These are phyloP conservation scores for Achaetomium macrosporum DNA, from an alignment of 2,329 filamentous ascomycete genomes.

Conservation along the genomic window DNA sequence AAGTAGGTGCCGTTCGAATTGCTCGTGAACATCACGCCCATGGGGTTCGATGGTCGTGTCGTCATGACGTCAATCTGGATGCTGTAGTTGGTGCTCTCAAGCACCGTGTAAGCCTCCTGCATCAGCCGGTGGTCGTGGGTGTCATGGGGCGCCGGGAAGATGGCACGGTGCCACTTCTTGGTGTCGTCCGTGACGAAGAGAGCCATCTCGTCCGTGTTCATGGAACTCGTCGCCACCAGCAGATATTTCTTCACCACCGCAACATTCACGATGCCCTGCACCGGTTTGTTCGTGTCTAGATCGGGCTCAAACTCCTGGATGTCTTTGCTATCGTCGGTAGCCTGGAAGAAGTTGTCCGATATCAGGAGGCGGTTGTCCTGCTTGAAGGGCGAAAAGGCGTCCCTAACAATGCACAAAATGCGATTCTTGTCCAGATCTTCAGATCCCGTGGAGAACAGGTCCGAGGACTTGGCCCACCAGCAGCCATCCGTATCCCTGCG, in stretches of 20 bases:
- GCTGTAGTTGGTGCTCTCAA: conserved; percentile 96
- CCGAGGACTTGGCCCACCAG: conserved; percentile 77
- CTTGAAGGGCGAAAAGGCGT: conserved; percentile 62
- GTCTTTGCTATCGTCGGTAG: conserved; percentile 38
- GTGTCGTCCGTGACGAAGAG: conserved; percentile 85
- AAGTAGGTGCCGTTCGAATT: conserved; percentile 98
- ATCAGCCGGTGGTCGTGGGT: conserved; percentile 63
- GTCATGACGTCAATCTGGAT: conserved; percentile 94
- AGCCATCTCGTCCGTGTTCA: conserved; percentile 81
- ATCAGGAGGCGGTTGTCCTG: conserved; percentile 73
- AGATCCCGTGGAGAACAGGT: conserved; percentile 65
- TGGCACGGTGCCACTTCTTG: conserved; percentile 79
- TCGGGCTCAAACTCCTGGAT: conserved; percentile 67
- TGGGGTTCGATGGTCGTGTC: conserved; percentile 55
- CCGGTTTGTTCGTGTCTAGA: conserved; percentile 65
- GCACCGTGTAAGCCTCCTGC: conserved; percentile 84
- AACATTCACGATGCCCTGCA: conserved; percentile 74
- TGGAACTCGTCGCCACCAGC: conserved; percentile 73
- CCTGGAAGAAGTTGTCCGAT: conserved; percentile 76
- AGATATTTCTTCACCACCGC: conserved; percentile 82
- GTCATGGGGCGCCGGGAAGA: conserved; percentile 59
- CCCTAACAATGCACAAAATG: conserved; percentile 73
- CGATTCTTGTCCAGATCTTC: conserved; percentile 61
- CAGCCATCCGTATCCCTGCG: conserved; percentile 68
- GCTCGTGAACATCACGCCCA: conserved; percentile 88